phyloP scores from a whole-genome alignment of 352 stramenopile species.

The Discostella stelligera region DNA sequence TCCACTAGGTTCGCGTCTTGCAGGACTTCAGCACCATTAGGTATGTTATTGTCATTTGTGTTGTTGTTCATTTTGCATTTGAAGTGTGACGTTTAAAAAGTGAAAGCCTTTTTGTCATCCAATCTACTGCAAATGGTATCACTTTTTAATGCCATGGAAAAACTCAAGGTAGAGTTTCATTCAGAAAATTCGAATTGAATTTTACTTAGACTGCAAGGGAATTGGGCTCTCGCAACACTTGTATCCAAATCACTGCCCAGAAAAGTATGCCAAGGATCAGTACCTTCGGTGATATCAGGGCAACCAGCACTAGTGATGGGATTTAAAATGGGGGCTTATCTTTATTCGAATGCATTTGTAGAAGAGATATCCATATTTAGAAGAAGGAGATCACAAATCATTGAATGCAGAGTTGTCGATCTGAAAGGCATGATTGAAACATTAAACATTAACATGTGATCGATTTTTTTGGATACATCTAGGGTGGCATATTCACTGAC shows the following conservation, averaged over 20 bases:
- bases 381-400: not conserved
- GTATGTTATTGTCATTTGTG: no score
- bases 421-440: not conserved
- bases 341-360: conserved; percentile 16
- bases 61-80: no score
- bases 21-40: no score
- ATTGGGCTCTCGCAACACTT: conserved; percentile 36
- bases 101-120: no score
- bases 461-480: no score
- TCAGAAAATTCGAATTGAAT: conserved; percentile 24
- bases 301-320: conserved; percentile 27
- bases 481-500: not conserved
- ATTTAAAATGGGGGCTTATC: conserved; percentile 26
- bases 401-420: no score
- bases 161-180: conserved; percentile 30
- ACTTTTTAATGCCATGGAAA: conserved; percentile 22
- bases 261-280: conserved; percentile 27
- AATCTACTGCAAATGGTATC: conserved; percentile 32
- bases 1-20: no score
- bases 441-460: not conserved
- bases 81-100: conserved; percentile 22
- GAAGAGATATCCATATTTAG: conserved; percentile 32
- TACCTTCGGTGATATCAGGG: conserved; percentile 22
- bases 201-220: conserved; percentile 35
- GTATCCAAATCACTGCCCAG: conserved; percentile 33